Base-by-base conservation (phyloP, 2,329 filamentous ascomycete species). In the Rhinocladiella mackenziei region DNA sequence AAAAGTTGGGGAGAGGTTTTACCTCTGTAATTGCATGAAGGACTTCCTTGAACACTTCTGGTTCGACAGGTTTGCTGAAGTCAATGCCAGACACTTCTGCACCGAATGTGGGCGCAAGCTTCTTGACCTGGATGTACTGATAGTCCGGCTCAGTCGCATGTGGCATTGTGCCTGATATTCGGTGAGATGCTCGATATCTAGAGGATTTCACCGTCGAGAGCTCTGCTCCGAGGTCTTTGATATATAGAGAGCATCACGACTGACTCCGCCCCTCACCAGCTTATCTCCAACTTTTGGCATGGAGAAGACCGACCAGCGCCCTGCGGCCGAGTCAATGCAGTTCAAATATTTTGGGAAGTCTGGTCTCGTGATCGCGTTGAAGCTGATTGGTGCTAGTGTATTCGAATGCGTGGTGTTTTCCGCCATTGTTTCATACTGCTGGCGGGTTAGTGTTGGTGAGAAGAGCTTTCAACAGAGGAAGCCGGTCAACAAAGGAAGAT, bases 61-160 rank as follows among this genome's bases (percentile, higher is more conserved):
- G 19, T 19, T 20, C 19, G 5, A 42, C 15, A 3, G 39, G 29
- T 23, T 35, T 42, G 4, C n/a, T 30, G 31, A 42, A 42, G 39
- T 42, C 31, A 15, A 42, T 28, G 2, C 39, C 39, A n/a, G 19
- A 14, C 15, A 42, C 31, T 28, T 42, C 39, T 9, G 39, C 39
- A 10, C 30, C 39, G 15, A 42, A 42, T 14, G 39, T 42, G 14
- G 22, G 31, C 11, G 20, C 20, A n/a, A 42, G 30, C 33, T 37
- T 18, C 19, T 26, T 43, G 33, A 43, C 28, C 19, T 43, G 33
- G 18, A 43, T 43, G 13, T 43, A 32, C 25, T 43, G 31, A 17
- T 15, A 43, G 19, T 18, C 39, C 10, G 39, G 23, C n/a, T 26
- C 39, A 7, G 39, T 43, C 22, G 39, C 39, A 17, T 43, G 39